A percentile compares a stretch with the other conserved stretches of the same genome.
phyloP scores from a whole-genome alignment of 371 early-diverging fungal genomes.

The Gilbertella persicaria region DNA sequence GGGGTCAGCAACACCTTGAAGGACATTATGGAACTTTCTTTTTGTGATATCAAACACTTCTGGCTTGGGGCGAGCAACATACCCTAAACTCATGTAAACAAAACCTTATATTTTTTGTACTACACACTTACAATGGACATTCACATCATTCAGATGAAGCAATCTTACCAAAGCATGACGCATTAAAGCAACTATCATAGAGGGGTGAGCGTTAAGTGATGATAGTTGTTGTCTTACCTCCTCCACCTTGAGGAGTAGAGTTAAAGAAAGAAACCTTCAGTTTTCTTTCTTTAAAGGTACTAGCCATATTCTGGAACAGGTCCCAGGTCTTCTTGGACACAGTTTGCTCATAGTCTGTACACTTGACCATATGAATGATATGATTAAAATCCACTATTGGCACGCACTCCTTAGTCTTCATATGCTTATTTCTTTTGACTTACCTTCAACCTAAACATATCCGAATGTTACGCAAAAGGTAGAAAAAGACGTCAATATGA shows the following conservation, averaged over 20 bases:
- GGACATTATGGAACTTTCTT: conserved; percentile 86
- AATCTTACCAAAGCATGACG: conserved; percentile 81
- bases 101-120: background rate
- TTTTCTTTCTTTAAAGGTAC: conserved; percentile 50
- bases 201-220: background rate
- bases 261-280: conserved; percentile 75
- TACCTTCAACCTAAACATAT: conserved; percentile 52
- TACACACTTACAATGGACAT: conserved; percentile 60
- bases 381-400: conserved; percentile 64
- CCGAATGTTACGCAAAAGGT: background rate
- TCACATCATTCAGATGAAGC: conserved; percentile 61
- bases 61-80: conserved; percentile 76
- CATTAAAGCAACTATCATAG: conserved; percentile 79
- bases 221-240: conserved; percentile 44
- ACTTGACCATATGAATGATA: conserved; percentile 61
- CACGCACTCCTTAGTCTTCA: background rate
- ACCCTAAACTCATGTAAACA: conserved; percentile 42
- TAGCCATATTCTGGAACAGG: conserved; percentile 50
- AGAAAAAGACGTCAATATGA: conserved; percentile 15
- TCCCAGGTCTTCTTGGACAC: conserved; percentile 65
- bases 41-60: conserved; percentile 85
- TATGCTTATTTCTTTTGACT: background rate
- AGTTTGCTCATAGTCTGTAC: conserved; percentile 59
- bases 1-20: conserved; percentile 81
- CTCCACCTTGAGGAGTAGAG: conserved; percentile 89